Conservation (phyloP, 495 filamentous ascomycete species). For the Penicillium diatomitis region DNA sequence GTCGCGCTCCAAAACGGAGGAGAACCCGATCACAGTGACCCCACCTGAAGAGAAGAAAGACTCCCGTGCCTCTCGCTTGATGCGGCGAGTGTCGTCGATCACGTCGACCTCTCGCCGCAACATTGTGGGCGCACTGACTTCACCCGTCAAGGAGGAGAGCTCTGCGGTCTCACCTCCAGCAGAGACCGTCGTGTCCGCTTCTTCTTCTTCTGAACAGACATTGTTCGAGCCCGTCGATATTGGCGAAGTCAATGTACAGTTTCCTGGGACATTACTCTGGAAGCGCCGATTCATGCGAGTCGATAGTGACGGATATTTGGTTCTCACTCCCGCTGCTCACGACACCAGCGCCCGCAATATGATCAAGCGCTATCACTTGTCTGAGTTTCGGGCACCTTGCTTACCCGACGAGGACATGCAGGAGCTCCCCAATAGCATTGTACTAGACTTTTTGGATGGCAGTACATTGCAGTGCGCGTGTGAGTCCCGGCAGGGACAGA, state of each 20-base stretch:
- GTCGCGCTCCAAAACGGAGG: slow-evolving; percentile 28
- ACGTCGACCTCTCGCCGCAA: slow-evolving; percentile 53
- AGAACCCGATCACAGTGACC: slow-evolving; percentile 28
- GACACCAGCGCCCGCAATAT: slow-evolving; percentile 41
- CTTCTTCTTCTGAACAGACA: slow-evolving; percentile 19
- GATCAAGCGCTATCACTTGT: slow-evolving; percentile 69
- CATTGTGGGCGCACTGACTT: slow-evolving; percentile 43
- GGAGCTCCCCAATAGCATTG: slow-evolving; percentile 78
- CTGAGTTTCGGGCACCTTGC: slow-evolving; percentile 68
- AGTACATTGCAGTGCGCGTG: slow-evolving; percentile 79
- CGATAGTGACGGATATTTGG: slow-evolving; percentile 65
- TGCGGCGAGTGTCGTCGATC: slow-evolving; percentile 72
- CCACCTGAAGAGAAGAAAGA: slow-evolving; percentile 55
- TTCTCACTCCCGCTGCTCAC: slow-evolving; percentile 50
- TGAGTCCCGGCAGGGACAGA: slow-evolving; percentile 66
- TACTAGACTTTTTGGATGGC: slow-evolving; percentile 78
- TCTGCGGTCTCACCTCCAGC: slow-evolving; percentile 25
- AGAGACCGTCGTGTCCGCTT: slow-evolving; percentile 22
- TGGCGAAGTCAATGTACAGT: slow-evolving; percentile 88
- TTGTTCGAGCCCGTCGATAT: slow-evolving; percentile 46
- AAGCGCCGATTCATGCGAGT: slow-evolving; percentile 77
- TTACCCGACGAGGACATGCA: slow-evolving; percentile 80
- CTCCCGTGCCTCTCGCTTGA: slow-evolving; percentile 61
- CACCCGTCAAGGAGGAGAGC: slow-evolving; percentile 55
- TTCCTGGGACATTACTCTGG: slow-evolving; percentile 87